phyloP scores from a whole-genome alignment of 257 asterid genomes.

The Solanum tacnaense region DNA sequence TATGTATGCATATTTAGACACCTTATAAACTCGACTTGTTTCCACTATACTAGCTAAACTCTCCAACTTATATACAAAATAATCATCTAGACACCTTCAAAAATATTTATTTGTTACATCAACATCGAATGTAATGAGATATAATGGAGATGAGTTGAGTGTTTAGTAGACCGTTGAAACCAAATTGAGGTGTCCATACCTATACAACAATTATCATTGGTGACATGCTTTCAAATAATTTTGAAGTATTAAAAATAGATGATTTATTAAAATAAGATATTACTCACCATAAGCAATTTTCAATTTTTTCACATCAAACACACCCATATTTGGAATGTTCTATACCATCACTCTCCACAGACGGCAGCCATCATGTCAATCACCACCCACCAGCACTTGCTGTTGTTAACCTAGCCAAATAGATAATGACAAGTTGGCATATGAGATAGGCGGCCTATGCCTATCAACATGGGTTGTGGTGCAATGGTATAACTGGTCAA shows the following conservation, averaged over 20 bases:
- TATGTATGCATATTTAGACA: not conserved
- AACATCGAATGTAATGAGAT: not conserved
- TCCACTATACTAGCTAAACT: not conserved
- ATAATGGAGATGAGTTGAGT: not conserved
- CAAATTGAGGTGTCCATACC: not conserved
- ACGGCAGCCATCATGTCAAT: not conserved
- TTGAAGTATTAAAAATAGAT: not conserved
- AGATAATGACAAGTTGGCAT: not conserved
- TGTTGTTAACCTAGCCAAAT: not conserved
- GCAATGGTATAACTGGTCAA: accelerated
- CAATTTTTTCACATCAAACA: not conserved
- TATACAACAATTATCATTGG: not conserved
- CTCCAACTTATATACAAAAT: not conserved
- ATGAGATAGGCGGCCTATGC: not conserved
- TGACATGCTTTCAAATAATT: not conserved
- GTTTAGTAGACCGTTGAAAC: not conserved
- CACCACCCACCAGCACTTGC: not conserved
- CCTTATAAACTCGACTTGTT: not conserved
- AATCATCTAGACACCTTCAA: not conserved
- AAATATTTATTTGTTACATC: not conserved
- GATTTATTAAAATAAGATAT: not conserved
- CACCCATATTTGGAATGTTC: not conserved
- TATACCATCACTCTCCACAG: not conserved
- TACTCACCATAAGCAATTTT: not conserved
- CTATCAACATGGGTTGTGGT: too few species aligned